Evolutionary conservation across 768 basidiomycete species (phyloP), one percentile per base, ranked within the genome.

Genomic region (Boletus tylopilopsis): DNA sequence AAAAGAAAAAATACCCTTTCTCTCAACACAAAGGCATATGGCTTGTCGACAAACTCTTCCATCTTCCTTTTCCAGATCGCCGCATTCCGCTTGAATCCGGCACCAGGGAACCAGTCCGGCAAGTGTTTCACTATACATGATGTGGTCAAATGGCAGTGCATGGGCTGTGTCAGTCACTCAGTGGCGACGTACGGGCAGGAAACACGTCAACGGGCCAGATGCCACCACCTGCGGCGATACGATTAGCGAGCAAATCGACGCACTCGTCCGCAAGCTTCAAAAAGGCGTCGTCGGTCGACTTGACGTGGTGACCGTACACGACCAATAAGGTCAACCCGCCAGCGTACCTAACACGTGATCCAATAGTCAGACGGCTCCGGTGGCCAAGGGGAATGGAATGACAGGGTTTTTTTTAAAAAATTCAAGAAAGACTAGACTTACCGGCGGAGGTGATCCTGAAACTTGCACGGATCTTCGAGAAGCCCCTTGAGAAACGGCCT

Each of bases 71-170:
- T 85, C 87, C 87, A 88, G 9, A 52, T 60, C 8, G 49, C 66
- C 1, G 85, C 84, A 50, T 82, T 83, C 18, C 69, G 66, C 62
- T 80, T 78, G 70, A 89, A 91, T 2, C 76, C 76, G 5, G 80
- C 75, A 11, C 85, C 85, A 19, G 88, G 88, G 40, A 79, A 68
- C 82, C 84, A 88, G 37, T 62, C 59, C 0, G 88, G 88, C 23
- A 88, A 60, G 55, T 78, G 62, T 58, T 74, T 76, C 56, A 89
- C 73, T 65, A 57, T 9, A 33, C 37, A 13, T 9, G n/a, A 23
- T 32, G 15, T 21, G 12, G 18, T 57, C 43, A 63, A 30, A n/a
- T n/a, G n/a, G n/a, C 5, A 15, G 16, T 16, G 23, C 9, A 4
- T n/a, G n/a, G n/a, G n/a, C n/a, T n/a, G n/a, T n/a, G n/a, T 4